Base-by-base conservation (phyloP, 352 stramenopile species). In the Phytophthora sp. region DNA sequence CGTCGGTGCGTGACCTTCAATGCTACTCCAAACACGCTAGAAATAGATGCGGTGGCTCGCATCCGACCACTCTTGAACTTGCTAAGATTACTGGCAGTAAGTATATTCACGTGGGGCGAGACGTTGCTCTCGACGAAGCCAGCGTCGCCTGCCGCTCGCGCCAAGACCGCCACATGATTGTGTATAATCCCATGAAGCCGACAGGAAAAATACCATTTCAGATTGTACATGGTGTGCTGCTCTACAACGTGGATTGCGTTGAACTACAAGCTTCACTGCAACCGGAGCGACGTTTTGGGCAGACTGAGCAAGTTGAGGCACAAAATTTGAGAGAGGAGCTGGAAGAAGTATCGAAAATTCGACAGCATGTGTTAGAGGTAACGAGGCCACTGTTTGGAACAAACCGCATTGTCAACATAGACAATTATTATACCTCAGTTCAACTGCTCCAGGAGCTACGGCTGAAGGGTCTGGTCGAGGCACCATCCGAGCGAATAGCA, bases 231-330 rank as follows among this genome's bases (percentile, higher is more conserved):
- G 12, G 31, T 38, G 7, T 38, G 31, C 7, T 38, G 31, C 31
- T 38, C 31, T 8, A 38, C 31, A 8, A 38, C 31, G n/a, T 38
- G 31, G 31, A 38, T 11, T 38, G 31, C 31, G 0, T 13, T 49
- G 24, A 2, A 11, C 31, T 38, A 12, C 31, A 58, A 58, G 26
- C 36, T 58, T 39, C 51, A 50, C 24, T 59, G 38, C 27, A 59
- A 51, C 23, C 24, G 35, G 18, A 59, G 24, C 12, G 24, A 38
- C 38, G n/a, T n/a, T n/a, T n/a, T n/a, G n/a, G n/a, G n/a, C n/a
- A n/a, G n/a, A n/a, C n/a, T n/a, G n/a, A n/a, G n/a, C n/a, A n/a
- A n/a, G n/a, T n/a, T n/a, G n/a, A n/a, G n/a, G n/a, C n/a, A n/a
- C n/a, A n/a, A n/a, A n/a, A n/a, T n/a, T n/a, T n/a, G n/a, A n/a